These are phyloP conservation scores for Colletotrichum australisinense DNA, from an alignment of 2,329 filamentous ascomycete genomes.

Conservation along the genomic window DNA sequence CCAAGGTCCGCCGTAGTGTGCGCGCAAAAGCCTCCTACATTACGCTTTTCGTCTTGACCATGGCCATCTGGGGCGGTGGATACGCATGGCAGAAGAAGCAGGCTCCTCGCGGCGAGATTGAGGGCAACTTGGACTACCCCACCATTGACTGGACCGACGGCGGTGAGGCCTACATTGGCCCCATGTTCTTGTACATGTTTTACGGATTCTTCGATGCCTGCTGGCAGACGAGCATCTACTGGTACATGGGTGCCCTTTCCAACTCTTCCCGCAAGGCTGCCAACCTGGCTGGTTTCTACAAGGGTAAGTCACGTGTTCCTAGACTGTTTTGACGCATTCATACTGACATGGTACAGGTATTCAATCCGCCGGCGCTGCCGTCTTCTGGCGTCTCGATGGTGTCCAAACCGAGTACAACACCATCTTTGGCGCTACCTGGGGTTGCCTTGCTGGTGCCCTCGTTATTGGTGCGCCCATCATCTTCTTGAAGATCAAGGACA, in stretches of 20 bases:
- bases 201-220: constrained; percentile 90
- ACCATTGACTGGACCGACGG: constrained; percentile 73
- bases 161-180: constrained; percentile 72
- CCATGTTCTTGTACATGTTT: constrained; percentile 91
- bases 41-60: constrained; percentile 75
- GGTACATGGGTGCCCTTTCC: constrained; percentile 93
- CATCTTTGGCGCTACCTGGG: constrained; percentile 81
- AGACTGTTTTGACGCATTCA: background rate
- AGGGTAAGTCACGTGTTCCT: constrained; percentile 51
- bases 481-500: constrained; percentile 82
- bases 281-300: constrained; percentile 93
- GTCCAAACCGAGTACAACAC: constrained; percentile 72
- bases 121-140: constrained; percentile 38
- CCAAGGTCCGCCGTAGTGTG: constrained; percentile 68
- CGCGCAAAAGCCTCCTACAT: constrained; percentile 74
- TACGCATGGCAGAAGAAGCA: constrained; percentile 80
- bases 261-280: constrained; percentile 94
- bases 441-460: constrained; percentile 77
- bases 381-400: constrained; percentile 79
- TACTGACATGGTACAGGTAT: constrained; percentile 59
- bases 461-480: constrained; percentile 84
- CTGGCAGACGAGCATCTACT: constrained; percentile 93
- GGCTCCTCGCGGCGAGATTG: constrained; percentile 56
- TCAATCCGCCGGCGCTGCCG: constrained; percentile 86
- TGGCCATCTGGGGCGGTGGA: constrained; percentile 85